phyloP scores from a whole-genome alignment of 768 basidiomycete species.

The Lentinula sp. region DNA sequence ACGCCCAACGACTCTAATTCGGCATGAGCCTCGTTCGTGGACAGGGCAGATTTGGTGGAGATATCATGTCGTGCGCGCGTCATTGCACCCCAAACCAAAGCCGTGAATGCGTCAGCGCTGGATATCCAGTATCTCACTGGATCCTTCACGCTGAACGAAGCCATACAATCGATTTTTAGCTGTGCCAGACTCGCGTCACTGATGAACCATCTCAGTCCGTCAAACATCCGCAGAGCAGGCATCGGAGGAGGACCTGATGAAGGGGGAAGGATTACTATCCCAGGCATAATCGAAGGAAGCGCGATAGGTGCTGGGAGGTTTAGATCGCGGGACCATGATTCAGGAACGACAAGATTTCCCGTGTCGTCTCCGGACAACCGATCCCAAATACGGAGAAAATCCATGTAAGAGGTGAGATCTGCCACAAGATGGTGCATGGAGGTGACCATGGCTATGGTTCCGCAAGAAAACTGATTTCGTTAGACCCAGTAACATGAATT shows the following conservation, averaged over 20 bases:
- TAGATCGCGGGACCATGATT: background rate
- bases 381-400: conserved; percentile 1
- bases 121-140: background rate
- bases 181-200: background rate
- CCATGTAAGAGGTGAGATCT: conserved; percentile 2
- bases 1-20: conserved; percentile 1
- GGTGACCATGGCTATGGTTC: background rate
- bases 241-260: background rate
- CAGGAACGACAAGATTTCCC: background rate
- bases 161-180: background rate
- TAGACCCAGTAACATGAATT: background rate
- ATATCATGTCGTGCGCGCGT: conserved; percentile 2
- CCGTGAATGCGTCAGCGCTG: conserved; percentile 4
- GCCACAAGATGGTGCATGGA: background rate
- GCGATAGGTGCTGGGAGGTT: background rate
- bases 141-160: background rate
- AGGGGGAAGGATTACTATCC: background rate
- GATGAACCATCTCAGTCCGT: conserved; percentile 4
- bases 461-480: conserved; percentile 5
- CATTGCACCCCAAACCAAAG: conserved; percentile 7
- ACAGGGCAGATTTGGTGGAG: background rate
- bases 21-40: background rate
- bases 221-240: background rate
- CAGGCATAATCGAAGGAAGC: background rate
- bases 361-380: background rate